These are phyloP conservation scores for Suillus clintonianus DNA, from an alignment of 768 basidiomycete genomes.

Conservation along the genomic window DNA sequence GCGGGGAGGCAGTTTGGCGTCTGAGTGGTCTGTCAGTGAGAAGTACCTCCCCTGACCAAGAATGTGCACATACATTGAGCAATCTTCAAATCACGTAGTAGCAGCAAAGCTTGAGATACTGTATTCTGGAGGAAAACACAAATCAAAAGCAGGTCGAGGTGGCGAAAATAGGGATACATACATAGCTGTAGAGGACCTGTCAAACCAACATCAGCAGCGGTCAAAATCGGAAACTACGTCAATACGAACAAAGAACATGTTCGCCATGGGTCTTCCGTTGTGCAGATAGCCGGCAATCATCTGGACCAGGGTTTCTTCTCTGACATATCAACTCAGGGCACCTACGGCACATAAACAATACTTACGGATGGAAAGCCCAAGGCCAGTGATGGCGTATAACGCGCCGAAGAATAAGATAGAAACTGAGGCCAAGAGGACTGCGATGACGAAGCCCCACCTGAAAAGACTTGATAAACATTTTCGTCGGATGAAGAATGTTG, in stretches of 20 bases:
- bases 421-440: conserved; percentile 50
- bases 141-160: not conserved
- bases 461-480: not conserved
- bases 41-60: not conserved
- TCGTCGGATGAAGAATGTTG: not conserved
- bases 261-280: conserved; percentile 41
- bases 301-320: conserved; percentile 30
- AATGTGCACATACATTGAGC: conserved; percentile 19
- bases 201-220: conserved; percentile 41
- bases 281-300: conserved; percentile 41
- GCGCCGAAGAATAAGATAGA: conserved; percentile 57
- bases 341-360: not conserved
- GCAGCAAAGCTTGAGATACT: conserved; percentile 43
- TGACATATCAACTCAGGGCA: not conserved
- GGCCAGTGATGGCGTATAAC: conserved; percentile 51
- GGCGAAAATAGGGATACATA: not conserved
- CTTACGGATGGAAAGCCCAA: conserved; percentile 18
- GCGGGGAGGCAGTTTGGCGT: conserved; percentile 62
- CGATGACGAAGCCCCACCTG: conserved; percentile 53
- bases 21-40: conserved; percentile 40
- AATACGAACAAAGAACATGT: conserved; percentile 39
- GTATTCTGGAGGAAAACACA: not conserved
- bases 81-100: conserved; percentile 60
- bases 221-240: conserved; percentile 7
- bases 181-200: conserved; percentile 41